Base-by-base conservation (phyloP, 768 basidiomycete species). In the Tylopilus balloui region DNA sequence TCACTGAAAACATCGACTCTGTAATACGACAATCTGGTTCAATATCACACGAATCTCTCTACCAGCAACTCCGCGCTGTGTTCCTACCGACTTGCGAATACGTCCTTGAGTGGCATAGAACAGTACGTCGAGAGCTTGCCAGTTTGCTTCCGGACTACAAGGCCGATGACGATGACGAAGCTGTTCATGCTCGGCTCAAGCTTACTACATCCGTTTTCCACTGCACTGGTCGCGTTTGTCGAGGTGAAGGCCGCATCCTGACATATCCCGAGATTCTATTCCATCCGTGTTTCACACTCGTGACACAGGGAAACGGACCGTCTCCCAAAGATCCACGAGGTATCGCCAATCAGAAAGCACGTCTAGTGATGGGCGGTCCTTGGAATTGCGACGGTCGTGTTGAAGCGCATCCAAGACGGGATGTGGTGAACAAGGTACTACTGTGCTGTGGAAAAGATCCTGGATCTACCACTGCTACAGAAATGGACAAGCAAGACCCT, bases 141-240 rank as follows among this genome's bases (percentile, higher is more conserved):
- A 52, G 55, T 25, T 43, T 69, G 12, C 62, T 66, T 46, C 55
- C 60, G 9, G 50, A 32, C 36, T 48, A 64, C 54, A 51, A 39
- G 9, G 36, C 43, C 15, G 54, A 50, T 3, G 57, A 60, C 10
- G 50, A 55, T 15, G 60, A 53, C n/a, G 47, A 54, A 45, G 31
- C 39, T 23, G 41, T 57, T n/a, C 46, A 49, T 40, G 40, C 56
- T 23, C 60, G 13, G 15, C 67, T 65, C 41, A 61, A 48, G 28
- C 62, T 66, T 43, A 62, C 67, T 21, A 52, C 63, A 2, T 67
- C 65, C 27, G 46, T 66, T 34, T 66, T 66, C 29, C 47, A 45
- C 3, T 66, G 65, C 24, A 58, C 45, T 39, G 45, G 53, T 23
- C 47, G 39, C 19, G 44, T 44, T 12, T 58, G 63, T 49, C 54